Base-by-base conservation (phyloP, 163 green algal species). In the Chlamydomonas reinhardtii region DNA sequence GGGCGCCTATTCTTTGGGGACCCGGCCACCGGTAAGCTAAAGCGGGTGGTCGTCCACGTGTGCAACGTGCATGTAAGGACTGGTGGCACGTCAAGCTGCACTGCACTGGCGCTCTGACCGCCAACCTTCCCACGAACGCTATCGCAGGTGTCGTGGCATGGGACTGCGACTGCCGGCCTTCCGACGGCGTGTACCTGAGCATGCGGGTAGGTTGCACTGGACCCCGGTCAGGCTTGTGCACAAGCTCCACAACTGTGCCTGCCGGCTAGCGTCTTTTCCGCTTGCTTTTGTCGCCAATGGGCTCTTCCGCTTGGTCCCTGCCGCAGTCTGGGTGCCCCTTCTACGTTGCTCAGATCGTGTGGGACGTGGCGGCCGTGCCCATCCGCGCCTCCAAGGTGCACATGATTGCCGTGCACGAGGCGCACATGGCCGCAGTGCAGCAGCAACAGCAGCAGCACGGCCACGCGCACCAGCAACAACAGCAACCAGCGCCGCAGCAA, bases 131-230 rank as follows among this genome's bases (percentile, higher is more conserved):
- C 8, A 8, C 39, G n/a, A n/a, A 14, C 39, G 39, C 8, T 8
- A 5, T 48, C 8, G 8, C 48, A 56, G 48, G 48, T 56, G 48
- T 56, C 48, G 89, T 95, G 19, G 74, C 90, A 17, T 98, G 93
- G 93, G 95, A 97, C 88, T 95, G 89, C 81, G 95, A 98, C 86
- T 96, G 94, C 91, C 90, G 95, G 12, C 95, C 95, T 0, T 95
- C 90, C 24, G 95, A 98, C 82, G 94, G 85, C 31, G 91, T 89
- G 56, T 97, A 92, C 90, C 90, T 98, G 48, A 91, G 91, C 20
- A 82, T 96, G 75, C 94, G 94, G 93, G 94, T 95, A 31, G 29
- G 77, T 20, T 2, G 9, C 48, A 14, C 39, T 48, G 39, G 8
- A 8, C 5, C 39, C 39, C 39, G 5, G 39, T 8, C 39, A 48